Evolutionary conservation across 2,329 filamentous ascomycete genomes (phyloP).

Genomic region (Leptosphaerulina australis): DNA sequence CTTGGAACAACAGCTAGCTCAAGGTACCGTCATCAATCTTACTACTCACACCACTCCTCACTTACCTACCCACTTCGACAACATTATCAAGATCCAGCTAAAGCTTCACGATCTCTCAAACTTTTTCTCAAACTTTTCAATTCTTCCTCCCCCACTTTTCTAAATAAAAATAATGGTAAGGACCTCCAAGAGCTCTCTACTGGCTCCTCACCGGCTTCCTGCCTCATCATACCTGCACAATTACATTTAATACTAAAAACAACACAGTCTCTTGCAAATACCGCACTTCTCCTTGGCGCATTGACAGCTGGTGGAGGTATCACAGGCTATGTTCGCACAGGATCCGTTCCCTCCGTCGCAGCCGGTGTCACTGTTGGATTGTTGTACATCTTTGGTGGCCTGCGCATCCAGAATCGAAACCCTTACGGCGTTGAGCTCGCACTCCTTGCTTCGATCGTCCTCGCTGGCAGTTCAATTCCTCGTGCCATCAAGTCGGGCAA

Average conservation of each 20-base stretch:
- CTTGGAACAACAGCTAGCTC: background rate
- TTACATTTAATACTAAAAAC: background rate
- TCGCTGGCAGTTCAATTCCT: constrained; percentile 84
- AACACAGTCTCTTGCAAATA: constrained; percentile 56
- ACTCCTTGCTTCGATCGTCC: constrained; percentile 83
- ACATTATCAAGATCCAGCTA: background rate
- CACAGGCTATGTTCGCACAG: constrained; percentile 82
- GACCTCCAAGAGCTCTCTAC: background rate
- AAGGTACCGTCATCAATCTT: constrained; percentile 10
- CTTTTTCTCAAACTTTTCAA: no score
- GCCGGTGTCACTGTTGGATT: constrained; percentile 84
- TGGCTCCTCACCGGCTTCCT: background rate
- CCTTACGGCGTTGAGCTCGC: constrained; percentile 86
- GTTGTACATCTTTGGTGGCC: constrained; percentile 79
- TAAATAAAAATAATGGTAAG: constrained; percentile 2
- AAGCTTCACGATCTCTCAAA: constrained; percentile 1
- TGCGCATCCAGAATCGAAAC: constrained; percentile 75
- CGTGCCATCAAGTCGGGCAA: constrained; percentile 83
- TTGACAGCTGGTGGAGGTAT: constrained; percentile 87
- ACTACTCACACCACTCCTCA: constrained; percentile 7
- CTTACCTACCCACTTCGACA: background rate
- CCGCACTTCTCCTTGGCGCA: constrained; percentile 78
- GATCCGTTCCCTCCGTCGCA: constrained; percentile 83
- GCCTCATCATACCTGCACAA: constrained; percentile 3
- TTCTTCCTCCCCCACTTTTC: no score